Percentiles rank a stretch among this genome's conserved stretches.
Evolutionary conservation across 805 yeast genomes (phyloP).

Genomic region (Saccharomycopsis fermentans): DNA sequence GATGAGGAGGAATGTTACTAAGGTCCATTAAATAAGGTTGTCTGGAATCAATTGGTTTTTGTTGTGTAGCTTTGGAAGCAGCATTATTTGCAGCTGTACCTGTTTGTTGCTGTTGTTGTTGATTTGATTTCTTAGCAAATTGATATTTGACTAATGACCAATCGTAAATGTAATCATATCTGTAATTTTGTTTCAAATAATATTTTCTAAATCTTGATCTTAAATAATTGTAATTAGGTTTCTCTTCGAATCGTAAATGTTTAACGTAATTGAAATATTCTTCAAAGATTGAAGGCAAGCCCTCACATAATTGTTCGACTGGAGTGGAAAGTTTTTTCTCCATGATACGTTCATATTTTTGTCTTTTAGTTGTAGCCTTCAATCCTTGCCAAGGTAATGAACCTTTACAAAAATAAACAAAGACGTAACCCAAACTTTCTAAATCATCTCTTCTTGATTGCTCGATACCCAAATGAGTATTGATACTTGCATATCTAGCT

Average conservation of each 20-base stretch:
- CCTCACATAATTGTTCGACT: slow-evolving; percentile 76
- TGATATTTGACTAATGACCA: slow-evolving; percentile 87
- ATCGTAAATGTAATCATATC: slow-evolving; percentile 90
- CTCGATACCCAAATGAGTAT: slow-evolving; percentile 94
- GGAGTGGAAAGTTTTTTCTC: slow-evolving; percentile 91
- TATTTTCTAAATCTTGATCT: slow-evolving; percentile 85
- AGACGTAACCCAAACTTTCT: slow-evolving; percentile 88
- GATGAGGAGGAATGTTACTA: slow-evolving; percentile 15
- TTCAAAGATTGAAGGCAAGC: slow-evolving; percentile 84
- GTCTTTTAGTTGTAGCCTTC: slow-evolving; percentile 93
- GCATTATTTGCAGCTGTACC: background rate
- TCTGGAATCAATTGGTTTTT: slow-evolving; percentile 3
- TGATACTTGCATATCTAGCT: slow-evolving; percentile 90
- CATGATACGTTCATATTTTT: slow-evolving; percentile 91
- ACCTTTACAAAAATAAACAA: slow-evolving; percentile 90
- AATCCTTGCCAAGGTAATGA: slow-evolving; percentile 98
- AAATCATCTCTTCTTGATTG: slow-evolving; percentile 95
- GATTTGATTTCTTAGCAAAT: slow-evolving; percentile 39
- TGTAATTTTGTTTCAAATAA: slow-evolving; percentile 77
- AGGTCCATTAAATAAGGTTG: slow-evolving; percentile 16
- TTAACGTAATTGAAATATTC: slow-evolving; percentile 83
- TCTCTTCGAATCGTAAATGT: slow-evolving; percentile 87
- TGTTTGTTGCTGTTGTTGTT: background rate
- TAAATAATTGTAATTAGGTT: slow-evolving; percentile 86
- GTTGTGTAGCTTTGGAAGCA: slow-evolving; percentile 22